Base-by-base conservation (phyloP, 768 basidiomycete genomes). In the Mycena belliarum region DNA sequence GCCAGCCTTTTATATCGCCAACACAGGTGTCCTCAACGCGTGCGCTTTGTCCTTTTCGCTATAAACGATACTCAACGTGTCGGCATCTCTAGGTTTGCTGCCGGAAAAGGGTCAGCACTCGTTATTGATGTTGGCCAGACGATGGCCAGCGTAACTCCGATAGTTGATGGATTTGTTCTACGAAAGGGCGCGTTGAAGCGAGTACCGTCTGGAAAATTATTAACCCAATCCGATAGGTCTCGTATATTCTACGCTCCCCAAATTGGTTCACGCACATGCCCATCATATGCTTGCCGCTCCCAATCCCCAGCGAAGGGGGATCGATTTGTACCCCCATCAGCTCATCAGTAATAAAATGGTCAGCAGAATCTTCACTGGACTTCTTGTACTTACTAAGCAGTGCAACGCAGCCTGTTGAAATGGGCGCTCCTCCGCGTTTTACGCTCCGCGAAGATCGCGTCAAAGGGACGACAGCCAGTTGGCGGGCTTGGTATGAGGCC, bases 131-230 rank as follows among this genome's bases (percentile, higher is more conserved):
- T 98, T 45, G 97, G 97, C 6, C 88, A 93, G 61, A 83, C 89
- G 14, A 85, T 88, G 70, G 89, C 90, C 15, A 96, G 92, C 65
- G 92, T 96, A 15, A 94, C 93, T 1, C 97, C 97, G 6, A 90
- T 99, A 20, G 93, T 95, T 5, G 97, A 99, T 65, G 97, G 97
- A 5, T 99, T 98, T 67, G 97, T 98, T 41, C 84, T 99, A 42
- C 82, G 95, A 66, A 97, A 96, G 83, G 96, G 96, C 88, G 43
- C 43, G 44, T 45, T 18, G 23, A 24, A 26, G 15, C 41, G 12
- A 0, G 2, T 12, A 8, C 43, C 24, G 12, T 1, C 6, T n/a
- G 18, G 23, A 10, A 24, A 40, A 47, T 29, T 11, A 25, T 25
- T 38, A 16, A 18, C 37, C 21, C 45, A 42, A 55, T 48, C 42